These are phyloP conservation scores for Pulveroboletus sp. DNA, from an alignment of 768 basidiomycete genomes.

Conservation along the genomic window DNA sequence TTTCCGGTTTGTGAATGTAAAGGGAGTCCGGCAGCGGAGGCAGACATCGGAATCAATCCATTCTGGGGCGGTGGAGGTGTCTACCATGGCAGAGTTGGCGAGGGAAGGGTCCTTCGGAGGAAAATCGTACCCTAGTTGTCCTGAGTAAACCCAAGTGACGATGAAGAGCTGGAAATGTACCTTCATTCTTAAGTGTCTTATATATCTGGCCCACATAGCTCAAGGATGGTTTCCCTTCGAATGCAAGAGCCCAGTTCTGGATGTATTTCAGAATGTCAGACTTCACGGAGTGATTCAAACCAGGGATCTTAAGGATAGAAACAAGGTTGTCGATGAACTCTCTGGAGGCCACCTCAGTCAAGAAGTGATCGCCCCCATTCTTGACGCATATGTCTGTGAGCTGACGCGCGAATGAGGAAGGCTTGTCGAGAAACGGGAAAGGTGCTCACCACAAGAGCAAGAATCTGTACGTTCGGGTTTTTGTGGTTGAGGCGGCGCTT, in stretches of 20 bases:
- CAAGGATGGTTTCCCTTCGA: slow-evolving; percentile 73
- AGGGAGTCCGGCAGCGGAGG: slow-evolving; percentile 84
- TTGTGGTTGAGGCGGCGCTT: slow-evolving; percentile 85
- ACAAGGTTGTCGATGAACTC: slow-evolving; percentile 94
- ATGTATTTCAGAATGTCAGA: slow-evolving; percentile 67
- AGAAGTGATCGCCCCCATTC: slow-evolving; percentile 93
- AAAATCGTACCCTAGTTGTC: slow-evolving; percentile 64
- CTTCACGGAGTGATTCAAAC: slow-evolving; percentile 78
- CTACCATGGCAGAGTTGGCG: slow-evolving; percentile 80
- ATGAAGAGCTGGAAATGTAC: slow-evolving; percentile 36
- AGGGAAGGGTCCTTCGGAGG: slow-evolving; percentile 71
- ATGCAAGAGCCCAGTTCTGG: slow-evolving; percentile 94
- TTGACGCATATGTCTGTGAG: slow-evolving; percentile 90
- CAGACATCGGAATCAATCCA: slow-evolving; percentile 98
- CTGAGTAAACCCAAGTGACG: background rate
- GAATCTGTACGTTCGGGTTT: slow-evolving; percentile 92
- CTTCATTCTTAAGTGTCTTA: slow-evolving; percentile 68
- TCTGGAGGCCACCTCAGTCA: slow-evolving; percentile 76
- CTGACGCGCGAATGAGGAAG: slow-evolving; percentile 34
- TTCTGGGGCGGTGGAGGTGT: slow-evolving; percentile 88
- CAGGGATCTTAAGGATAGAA: slow-evolving; percentile 76
- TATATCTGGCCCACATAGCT: slow-evolving; percentile 78
- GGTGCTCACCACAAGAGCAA: slow-evolving; percentile 73
- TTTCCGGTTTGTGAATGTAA: slow-evolving; percentile 94
- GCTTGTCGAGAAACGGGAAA: background rate